Evolutionary conservation across 768 basidiomycete genomes (phyloP), one percentile per base, ranked within the genome.

Genomic region (Hydnomerulius pinastri): DNA sequence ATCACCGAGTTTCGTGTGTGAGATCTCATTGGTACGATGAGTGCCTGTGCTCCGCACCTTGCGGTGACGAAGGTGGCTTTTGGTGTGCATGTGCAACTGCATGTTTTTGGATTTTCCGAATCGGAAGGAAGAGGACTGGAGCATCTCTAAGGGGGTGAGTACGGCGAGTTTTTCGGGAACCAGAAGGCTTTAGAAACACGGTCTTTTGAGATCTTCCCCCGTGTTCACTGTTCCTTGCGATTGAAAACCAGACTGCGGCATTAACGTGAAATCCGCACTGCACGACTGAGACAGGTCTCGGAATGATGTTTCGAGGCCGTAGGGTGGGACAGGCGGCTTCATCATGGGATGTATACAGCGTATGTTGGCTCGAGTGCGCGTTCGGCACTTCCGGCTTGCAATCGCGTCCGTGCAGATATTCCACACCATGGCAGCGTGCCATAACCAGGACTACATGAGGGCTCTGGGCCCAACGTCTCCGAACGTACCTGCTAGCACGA

Each of bases 191-290:
- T n/a, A 9, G 20, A 20, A 24, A 2, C 8, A 18, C 32, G 6
- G 18, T 18, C 20, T 21, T 32, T 24, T 18, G 20, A 13, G 6
- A 10, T 33, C 12, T 17, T n/a, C 29, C 28, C n/a, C 12, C 25
- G 25, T 12, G 21, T 28, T 37, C 9, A 28, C 23, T 12, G 21
- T 28, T 37, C 9, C 28, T 21, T 5, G 36, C 41, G 4, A 54
- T 62, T 60, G n/a, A n/a, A 41, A 52, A 50, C 40, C 61, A 33
- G 61, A 54, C 60, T 6, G 21, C n/a, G n/a, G n/a, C n/a, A n/a
- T n/a, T n/a, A n/a, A n/a, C n/a, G n/a, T n/a, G n/a, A n/a, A n/a
- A n/a, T n/a, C n/a, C n/a, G n/a, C n/a, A n/a, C n/a, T 17, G 17
- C 25, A 17, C 25, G 29, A 15, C 10, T 5, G 24, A 15, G 5